phyloP scores from a whole-genome alignment of 78 protist species.

The Isochrysis galbana region DNA sequence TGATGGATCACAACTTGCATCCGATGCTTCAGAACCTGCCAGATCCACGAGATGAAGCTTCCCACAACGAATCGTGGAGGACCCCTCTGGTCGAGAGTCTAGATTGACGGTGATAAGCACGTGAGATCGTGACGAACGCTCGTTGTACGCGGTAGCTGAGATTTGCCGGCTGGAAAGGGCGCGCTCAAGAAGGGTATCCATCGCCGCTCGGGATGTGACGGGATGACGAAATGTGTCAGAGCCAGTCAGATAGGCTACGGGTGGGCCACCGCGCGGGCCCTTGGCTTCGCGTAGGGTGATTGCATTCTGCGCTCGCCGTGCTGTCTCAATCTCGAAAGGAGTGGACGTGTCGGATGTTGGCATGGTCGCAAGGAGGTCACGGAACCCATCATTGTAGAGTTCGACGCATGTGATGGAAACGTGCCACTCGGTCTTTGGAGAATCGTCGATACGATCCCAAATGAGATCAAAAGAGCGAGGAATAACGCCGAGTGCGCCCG shows the following conservation, averaged over 20 bases:
- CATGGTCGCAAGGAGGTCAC: background rate
- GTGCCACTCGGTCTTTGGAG: background rate
- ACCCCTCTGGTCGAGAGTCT: conserved; percentile 59
- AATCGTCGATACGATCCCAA: background rate
- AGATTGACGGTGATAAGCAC: conserved; percentile 74
- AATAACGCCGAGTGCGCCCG: background rate
- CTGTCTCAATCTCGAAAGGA: background rate
- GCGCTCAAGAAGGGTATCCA: background rate
- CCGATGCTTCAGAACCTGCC: conserved; percentile 84
- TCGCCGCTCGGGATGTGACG: background rate
- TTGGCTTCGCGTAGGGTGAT: background rate
- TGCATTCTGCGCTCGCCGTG: background rate
- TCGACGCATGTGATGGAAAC: background rate
- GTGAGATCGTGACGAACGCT: conserved; percentile 76
- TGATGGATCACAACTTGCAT: background rate
- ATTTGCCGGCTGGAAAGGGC: background rate
- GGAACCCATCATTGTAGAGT: background rate
- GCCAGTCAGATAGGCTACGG: background rate
- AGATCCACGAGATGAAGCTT: conserved; percentile 92
- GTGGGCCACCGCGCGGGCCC: background rate
- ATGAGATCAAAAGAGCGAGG: background rate
- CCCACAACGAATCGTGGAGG: conserved; percentile 47
- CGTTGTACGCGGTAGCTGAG: background rate
- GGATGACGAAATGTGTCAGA: background rate
- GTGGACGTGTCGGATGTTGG: background rate